These are phyloP conservation scores for Trametes meyenii DNA, from an alignment of 768 basidiomycete species.

Conservation along the genomic window DNA sequence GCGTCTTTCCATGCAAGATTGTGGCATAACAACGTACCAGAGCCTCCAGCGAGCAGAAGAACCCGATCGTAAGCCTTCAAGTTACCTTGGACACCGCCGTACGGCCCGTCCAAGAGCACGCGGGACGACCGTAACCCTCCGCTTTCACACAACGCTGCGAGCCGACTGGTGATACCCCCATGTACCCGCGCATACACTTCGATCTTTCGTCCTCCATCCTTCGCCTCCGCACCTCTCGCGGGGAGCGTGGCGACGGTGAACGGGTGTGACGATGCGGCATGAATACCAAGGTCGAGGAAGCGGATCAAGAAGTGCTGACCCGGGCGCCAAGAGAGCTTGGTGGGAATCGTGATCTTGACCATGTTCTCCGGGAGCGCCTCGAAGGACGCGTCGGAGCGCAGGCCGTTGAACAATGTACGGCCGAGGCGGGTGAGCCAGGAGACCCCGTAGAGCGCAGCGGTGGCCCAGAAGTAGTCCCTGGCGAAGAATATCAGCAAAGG, in stretches of 20 bases:
- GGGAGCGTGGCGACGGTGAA: constrained; percentile 38
- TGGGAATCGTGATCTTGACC: constrained; percentile 31
- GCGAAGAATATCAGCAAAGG: neutral
- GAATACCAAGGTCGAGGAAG: constrained; percentile 29
- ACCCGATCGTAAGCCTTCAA: constrained; percentile 34
- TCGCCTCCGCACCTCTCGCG: neutral
- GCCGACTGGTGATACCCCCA: constrained; percentile 34
- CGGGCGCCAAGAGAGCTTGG: constrained; percentile 35
- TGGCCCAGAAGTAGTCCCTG: constrained; percentile 37
- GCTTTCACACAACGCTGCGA: constrained; percentile 12
- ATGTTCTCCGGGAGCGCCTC: constrained; percentile 31
- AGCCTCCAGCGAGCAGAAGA: constrained; percentile 38
- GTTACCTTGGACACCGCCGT: constrained; percentile 33
- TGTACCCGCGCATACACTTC: constrained; percentile 34
- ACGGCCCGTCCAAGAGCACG: constrained; percentile 35
- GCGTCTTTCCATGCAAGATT: constrained; percentile 27
- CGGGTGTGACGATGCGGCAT: constrained; percentile 38
- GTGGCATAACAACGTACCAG: constrained; percentile 30
- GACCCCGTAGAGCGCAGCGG: constrained; percentile 33
- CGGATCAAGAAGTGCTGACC: constrained; percentile 39
- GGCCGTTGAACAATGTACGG: constrained; percentile 32
- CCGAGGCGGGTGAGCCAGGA: constrained; percentile 33
- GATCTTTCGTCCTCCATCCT: constrained; percentile 7
- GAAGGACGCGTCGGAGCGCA: constrained; percentile 30
- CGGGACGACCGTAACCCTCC: constrained; percentile 25